phyloP scores from a whole-genome alignment of 2,329 filamentous ascomycete genomes.

The Fusarium continuum region DNA sequence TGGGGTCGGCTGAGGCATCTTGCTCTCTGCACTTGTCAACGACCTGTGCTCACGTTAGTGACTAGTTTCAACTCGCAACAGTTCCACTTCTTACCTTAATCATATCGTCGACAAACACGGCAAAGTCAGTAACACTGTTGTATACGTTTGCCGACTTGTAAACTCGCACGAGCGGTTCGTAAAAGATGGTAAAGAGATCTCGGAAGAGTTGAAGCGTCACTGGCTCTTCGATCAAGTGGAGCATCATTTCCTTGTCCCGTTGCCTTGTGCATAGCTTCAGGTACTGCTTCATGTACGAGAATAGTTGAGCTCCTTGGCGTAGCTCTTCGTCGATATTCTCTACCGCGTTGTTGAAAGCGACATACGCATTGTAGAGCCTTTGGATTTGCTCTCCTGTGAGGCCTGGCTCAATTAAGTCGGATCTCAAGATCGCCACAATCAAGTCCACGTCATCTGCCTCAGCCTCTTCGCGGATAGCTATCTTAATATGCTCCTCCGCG shows the following conservation, averaged over 20 bases:
- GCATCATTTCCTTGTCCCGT: constrained; percentile 97
- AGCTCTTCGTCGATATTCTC: constrained; percentile 91
- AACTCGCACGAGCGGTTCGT: constrained; percentile 94
- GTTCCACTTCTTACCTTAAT: constrained; percentile 69
- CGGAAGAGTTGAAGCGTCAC: constrained; percentile 97
- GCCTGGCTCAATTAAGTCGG: constrained; percentile 77
- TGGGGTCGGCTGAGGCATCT: constrained; percentile 93
- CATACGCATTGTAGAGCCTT: constrained; percentile 91
- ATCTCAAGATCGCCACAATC: constrained; percentile 84
- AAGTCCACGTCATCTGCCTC: constrained; percentile 79
- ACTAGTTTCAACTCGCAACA: not conserved
- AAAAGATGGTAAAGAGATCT: constrained; percentile 98
- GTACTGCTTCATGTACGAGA: constrained; percentile 93
- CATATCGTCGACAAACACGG: constrained; percentile 90
- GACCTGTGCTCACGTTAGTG: constrained; percentile 54
- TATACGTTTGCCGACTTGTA: constrained; percentile 99
- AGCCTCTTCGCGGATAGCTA: constrained; percentile 77
- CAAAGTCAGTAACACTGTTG: constrained; percentile 96
- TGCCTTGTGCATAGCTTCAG: constrained; percentile 91
- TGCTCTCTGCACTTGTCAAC: constrained; percentile 72
- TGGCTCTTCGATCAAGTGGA: constrained; percentile 92
- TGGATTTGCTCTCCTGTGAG: constrained; percentile 80
- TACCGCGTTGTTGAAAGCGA: constrained; percentile 94
- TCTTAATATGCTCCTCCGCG: constrained; percentile 78
- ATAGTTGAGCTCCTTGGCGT: constrained; percentile 88